A percentile compares a stretch with the other conserved stretches of the same genome.
Conservation (phyloP, 345 rosid genomes). For the Iberis pinnata region DNA sequence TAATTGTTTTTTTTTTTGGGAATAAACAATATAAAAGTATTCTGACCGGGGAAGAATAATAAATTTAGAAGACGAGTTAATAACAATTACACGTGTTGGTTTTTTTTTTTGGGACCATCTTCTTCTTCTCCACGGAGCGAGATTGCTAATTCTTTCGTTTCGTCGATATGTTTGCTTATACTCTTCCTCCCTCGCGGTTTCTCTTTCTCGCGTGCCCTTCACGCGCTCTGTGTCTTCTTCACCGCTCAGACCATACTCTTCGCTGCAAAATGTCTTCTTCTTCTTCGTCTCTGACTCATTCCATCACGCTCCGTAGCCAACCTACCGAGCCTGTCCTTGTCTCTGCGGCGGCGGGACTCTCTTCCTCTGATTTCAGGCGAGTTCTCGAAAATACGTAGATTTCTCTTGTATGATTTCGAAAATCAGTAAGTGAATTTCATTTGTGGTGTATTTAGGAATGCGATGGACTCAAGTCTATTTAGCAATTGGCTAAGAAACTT, state of each 20-base stretch:
- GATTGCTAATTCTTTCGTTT: background rate
- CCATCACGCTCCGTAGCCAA: conserved; percentile 47
- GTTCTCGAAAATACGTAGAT: background rate
- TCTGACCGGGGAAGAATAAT: no score
- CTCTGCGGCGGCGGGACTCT: conserved; percentile 53
- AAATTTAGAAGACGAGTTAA: no score
- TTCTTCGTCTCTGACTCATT: conserved; percentile 35
- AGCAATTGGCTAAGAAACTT: conserved; percentile 72
- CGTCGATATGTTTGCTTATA: conserved; percentile 9
- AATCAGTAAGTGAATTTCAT: background rate
- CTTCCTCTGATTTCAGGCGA: conserved; percentile 65
- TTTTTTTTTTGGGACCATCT: no score
- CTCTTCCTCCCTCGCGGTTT: conserved; percentile 15
- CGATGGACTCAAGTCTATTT: conserved; percentile 69
- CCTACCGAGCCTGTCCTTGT: conserved; percentile 50
- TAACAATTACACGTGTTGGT: no score
- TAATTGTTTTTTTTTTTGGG: no score
- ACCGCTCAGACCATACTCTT: background rate
- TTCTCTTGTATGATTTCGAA: background rate
- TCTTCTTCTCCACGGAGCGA: no score
- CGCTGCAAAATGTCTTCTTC: conserved; percentile 42
- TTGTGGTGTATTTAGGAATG: conserved; percentile 35
- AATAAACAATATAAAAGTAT: no score
- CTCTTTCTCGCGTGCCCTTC: conserved; percentile 31
- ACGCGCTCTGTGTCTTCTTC: conserved; percentile 21